Evolutionary conservation across 1,284 basidiomycete species (phyloP).

Genomic region (Lentinula novae-zelandiae): DNA sequence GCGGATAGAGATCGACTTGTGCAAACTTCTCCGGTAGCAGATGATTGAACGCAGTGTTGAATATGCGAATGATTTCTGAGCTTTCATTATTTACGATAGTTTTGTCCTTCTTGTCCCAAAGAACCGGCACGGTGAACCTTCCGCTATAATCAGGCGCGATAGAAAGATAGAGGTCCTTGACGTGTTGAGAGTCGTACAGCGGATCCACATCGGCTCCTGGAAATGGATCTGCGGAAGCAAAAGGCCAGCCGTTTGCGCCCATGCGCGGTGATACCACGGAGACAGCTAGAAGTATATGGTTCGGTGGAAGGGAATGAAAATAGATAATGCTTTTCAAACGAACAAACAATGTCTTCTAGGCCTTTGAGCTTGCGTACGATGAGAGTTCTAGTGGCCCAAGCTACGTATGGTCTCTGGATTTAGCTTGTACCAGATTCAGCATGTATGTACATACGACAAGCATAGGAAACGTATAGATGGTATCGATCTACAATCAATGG

Average conservation of each 20-base stretch:
- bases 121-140: conserved; percentile 86
- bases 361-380: conserved; percentile 92
- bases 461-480: conserved; percentile 47
- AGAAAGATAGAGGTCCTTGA: conserved; percentile 85
- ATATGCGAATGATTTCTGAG: conserved; percentile 89
- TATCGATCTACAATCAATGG: conserved; percentile 67
- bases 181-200: conserved; percentile 63
- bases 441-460: conserved; percentile 56
- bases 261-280: conserved; percentile 73
- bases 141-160: conserved; percentile 70
- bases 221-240: conserved; percentile 68
- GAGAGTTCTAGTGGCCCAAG: conserved; percentile 88
- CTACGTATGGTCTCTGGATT: conserved; percentile 28
- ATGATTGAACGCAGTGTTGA: conserved; percentile 84
- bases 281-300: conserved; percentile 48
- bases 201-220: conserved; percentile 73
- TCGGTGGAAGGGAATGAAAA: conserved; percentile 9
- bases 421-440: neutral
- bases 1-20: conserved; percentile 76
- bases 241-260: conserved; percentile 76
- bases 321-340: conserved; percentile 20
- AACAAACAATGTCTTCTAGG: conserved; percentile 80
- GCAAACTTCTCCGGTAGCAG: conserved; percentile 64
- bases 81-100: conserved; percentile 97
- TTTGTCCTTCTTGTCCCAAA: conserved; percentile 90